A percentile compares a stretch with the other conserved stretches of the same genome.
Conservation (phyloP, 2,329 filamentous ascomycete genomes). For the Bipolaris gigantea region DNA sequence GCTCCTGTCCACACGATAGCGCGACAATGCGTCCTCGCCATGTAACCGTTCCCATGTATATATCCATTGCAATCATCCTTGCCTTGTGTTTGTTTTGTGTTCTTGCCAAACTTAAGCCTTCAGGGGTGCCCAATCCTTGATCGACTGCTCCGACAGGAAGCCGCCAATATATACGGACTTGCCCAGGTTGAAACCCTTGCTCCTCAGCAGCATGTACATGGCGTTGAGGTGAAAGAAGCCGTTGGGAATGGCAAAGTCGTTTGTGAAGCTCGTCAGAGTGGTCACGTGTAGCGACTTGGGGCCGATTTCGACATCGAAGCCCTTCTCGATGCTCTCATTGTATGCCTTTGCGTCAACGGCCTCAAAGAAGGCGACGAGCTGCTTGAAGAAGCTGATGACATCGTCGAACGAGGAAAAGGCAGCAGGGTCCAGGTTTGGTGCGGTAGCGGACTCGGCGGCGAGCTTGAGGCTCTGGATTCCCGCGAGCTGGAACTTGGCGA, state of each 20-base stretch:
- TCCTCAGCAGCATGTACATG: conserved; percentile 29
- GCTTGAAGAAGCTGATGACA: conserved; percentile 26
- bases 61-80: neutral
- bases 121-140: conserved; percentile 26
- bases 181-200: conserved; percentile 22
- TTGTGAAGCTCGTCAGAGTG: conserved; percentile 17
- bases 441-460: neutral
- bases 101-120: conserved; percentile 8
- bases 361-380: conserved; percentile 14
- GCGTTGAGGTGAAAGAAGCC: conserved; percentile 29
- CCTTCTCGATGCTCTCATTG: conserved; percentile 23
- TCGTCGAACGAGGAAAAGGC: conserved; percentile 20
- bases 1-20: neutral
- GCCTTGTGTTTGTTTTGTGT: neutral
- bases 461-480: conserved; percentile 14
- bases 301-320: conserved; percentile 13
- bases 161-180: conserved; percentile 18
- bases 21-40: neutral
- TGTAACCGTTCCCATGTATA: neutral
- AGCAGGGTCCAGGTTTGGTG: conserved; percentile 11
- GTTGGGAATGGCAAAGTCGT: conserved; percentile 24
- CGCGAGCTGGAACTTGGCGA: conserved; percentile 18
- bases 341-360: conserved; percentile 21
- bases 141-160: conserved; percentile 25
- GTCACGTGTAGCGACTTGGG: conserved; percentile 18